Evolutionary conservation across 176 grass and related monocot genomes (phyloP), one percentile per base, ranked within the genome.

Genomic region (Aegilops tauschii): DNA sequence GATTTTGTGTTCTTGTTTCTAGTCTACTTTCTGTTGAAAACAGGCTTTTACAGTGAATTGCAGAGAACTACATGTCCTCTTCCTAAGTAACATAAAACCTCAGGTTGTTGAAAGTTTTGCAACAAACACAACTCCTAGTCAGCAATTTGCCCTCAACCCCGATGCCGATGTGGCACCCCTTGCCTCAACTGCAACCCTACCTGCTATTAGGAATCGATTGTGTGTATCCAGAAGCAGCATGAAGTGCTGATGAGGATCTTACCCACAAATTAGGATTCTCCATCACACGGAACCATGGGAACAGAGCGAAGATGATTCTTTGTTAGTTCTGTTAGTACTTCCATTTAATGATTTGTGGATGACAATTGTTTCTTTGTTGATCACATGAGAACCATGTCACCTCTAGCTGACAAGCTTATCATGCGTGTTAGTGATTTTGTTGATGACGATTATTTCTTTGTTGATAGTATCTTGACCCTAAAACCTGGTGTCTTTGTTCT

Each of bases 291-390:
- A 12, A 44, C 40, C 65, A 69, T 8, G 31, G 31, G 7, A 21
- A 69, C 1, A 21, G 32, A 36, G 1, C 3, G 11, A 44, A 42
- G 36, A 73, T 78, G 11, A 13, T 5, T 65, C 20, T 71, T 88
- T 88, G 40, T 70, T 85, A 44, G 37, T 78, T 88, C 80, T 76
- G 42, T 9, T 31, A 11, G 8, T 52, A 52, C 25, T 49, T 49
- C 10, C 1, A 6, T 39, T 39, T 39, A 39, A 9, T 39, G 37
- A 39, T 39, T 39, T 39, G 37, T 39, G 37, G 37, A 9, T 39
- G 37, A 39, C 8, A 0, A 44, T 44, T 44, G 10, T 44, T 44
- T 44, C 40, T 44, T 44, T 44, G 2, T 44, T 44, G 9, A 21
- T 23, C 68, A 80, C 23, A 25, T 77, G 76, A 13, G 34, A 58